phyloP scores from a whole-genome alignment of 768 basidiomycete genomes.

The Hygrocybe coccinea region DNA sequence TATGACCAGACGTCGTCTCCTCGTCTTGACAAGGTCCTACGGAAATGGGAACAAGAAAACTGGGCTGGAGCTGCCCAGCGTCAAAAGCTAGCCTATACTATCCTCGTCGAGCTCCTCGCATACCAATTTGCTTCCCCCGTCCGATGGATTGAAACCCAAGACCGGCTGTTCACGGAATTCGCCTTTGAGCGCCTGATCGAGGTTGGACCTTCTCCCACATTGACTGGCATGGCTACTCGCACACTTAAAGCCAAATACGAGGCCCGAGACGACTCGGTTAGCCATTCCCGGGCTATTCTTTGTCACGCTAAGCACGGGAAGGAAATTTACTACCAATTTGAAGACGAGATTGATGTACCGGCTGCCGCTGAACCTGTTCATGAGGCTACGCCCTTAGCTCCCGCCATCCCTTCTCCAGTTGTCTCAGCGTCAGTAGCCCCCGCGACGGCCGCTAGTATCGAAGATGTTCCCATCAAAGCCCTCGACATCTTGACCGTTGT shows the following conservation, averaged over 20 bases:
- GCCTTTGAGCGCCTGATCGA: conserved; percentile 92
- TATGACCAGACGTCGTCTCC: conserved; percentile 97
- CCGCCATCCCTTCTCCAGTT: conserved; percentile 36
- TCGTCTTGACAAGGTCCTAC: conserved; percentile 89
- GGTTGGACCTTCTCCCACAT: conserved; percentile 91
- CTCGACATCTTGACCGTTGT: conserved; percentile 81
- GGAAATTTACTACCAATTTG: conserved; percentile 97
- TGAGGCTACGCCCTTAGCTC: conserved; percentile 30
- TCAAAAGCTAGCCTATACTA: conserved; percentile 91
- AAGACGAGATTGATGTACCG: conserved; percentile 65
- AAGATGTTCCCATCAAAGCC: conserved; percentile 90
- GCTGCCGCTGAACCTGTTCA: conserved; percentile 34
- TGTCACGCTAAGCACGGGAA: conserved; percentile 95
- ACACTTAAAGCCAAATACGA: conserved; percentile 95
- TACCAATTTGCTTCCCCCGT: conserved; percentile 99
- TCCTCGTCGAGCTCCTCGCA: conserved; percentile 93
- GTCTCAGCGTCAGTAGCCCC: conserved; percentile 40
- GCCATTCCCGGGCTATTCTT: conserved; percentile 72
- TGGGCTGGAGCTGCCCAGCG: conserved; percentile 82
- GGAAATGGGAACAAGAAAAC: conserved; percentile 85
- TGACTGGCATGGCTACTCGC: conserved; percentile 90
- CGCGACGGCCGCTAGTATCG: conserved; percentile 67
- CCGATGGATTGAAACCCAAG: conserved; percentile 99
- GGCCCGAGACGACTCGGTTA: conserved; percentile 76
- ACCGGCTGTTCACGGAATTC: conserved; percentile 82